These are phyloP conservation scores for Cladophialophora psammophila DNA, from an alignment of 2,329 filamentous ascomycete species.

Conservation along the genomic window DNA sequence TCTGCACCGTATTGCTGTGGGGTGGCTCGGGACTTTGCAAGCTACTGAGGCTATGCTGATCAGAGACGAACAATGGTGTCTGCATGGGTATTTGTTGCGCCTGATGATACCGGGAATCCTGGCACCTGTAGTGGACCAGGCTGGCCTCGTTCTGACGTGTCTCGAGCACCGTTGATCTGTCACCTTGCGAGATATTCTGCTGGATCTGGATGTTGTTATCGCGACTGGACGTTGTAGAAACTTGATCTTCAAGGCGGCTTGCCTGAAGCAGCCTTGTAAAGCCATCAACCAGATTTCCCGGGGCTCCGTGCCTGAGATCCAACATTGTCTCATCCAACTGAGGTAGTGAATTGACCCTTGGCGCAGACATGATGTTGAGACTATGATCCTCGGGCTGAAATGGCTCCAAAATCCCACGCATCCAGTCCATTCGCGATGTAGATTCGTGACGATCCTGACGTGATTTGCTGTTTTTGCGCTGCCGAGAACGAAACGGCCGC, in stretches of 20 bases:
- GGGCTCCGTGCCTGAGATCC: neutral
- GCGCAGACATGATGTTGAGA: neutral
- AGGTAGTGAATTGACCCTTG: neutral
- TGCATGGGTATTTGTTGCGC: neutral
- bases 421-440: neutral
- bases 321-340: neutral
- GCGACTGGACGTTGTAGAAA: neutral
- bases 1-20: neutral
- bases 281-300: neutral
- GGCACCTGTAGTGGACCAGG: neutral
- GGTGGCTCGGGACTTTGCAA: neutral
- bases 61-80: neutral
- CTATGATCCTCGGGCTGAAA: neutral
- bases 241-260: neutral
- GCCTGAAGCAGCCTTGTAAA: neutral
- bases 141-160: neutral
- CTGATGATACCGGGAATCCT: neutral
- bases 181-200: neutral
- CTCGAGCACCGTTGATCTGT: neutral
- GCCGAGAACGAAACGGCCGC: neutral
- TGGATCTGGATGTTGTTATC: neutral
- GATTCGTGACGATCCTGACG: neutral
- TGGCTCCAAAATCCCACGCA: neutral
- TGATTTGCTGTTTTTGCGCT: neutral
- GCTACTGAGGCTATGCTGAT: neutral